Conservation (phyloP, 1,139 yeast species). For the Magnusiomyces starmeri region DNA sequence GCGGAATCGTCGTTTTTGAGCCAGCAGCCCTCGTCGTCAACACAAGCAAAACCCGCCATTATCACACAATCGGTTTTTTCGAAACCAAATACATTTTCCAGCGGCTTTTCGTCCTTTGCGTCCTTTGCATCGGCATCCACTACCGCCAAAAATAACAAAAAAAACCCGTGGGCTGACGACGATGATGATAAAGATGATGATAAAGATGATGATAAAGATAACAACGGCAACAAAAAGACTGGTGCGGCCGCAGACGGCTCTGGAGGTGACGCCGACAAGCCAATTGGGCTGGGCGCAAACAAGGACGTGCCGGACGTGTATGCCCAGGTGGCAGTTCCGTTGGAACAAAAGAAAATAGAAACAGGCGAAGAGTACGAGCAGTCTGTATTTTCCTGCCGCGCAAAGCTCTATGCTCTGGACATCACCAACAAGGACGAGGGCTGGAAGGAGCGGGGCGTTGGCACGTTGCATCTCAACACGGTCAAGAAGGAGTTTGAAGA, state of each 20-base stretch:
- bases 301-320: conserved; percentile 28
- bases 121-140: conserved; percentile 7
- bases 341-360: conserved; percentile 44
- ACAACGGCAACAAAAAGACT: conserved; percentile 18
- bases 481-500: conserved; percentile 30
- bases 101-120: conserved; percentile 18
- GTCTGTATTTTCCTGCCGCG: conserved; percentile 59
- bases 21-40: not conserved
- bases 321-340: conserved; percentile 40
- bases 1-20: conserved; percentile 8
- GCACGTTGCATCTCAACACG: conserved; percentile 73
- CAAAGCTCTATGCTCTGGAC: conserved; percentile 73
- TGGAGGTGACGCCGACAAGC: conserved; percentile 20
- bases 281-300: conserved; percentile 26
- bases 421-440: conserved; percentile 53
- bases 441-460: conserved; percentile 96
- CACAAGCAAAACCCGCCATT: not conserved
- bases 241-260: conserved; percentile 33
- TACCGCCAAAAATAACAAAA: conserved; percentile 12
- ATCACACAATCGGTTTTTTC: conserved; percentile 5
- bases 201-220: conserved; percentile 10
- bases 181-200: conserved; percentile 11
- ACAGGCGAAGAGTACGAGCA: conserved; percentile 91
- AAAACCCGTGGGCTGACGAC: conserved; percentile 19
- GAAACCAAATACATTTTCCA: conserved; percentile 15